Evolutionary conservation across 2,329 filamentous ascomycete species (phyloP).

Genomic region (Botrytis fragariae): DNA sequence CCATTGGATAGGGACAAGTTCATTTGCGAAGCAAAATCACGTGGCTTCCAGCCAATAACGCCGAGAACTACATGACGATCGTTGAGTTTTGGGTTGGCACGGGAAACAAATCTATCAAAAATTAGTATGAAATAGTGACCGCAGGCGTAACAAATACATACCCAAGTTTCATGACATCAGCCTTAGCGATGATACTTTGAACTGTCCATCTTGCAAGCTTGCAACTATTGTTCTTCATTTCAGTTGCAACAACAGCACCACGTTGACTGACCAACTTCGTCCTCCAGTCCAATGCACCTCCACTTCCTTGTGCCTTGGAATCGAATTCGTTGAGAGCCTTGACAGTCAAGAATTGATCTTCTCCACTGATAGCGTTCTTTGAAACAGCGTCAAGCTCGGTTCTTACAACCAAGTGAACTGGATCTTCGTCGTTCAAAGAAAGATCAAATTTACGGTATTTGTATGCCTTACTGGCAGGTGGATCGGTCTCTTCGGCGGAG

Average conservation of each 20-base stretch:
- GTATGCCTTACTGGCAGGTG: constrained; percentile 94
- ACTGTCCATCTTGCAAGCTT: constrained; percentile 98
- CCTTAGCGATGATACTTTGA: constrained; percentile 92
- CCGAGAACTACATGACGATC: constrained; percentile 94
- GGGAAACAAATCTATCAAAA: constrained; percentile 80
- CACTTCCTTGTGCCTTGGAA: constrained; percentile 92
- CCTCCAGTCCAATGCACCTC: constrained; percentile 94
- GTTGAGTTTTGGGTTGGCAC: constrained; percentile 85
- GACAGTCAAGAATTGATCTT: constrained; percentile 87
- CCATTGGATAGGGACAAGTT: constrained; percentile 95
- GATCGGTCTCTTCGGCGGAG: constrained; percentile 85
- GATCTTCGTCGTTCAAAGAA: constrained; percentile 85
- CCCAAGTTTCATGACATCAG: constrained; percentile 99
- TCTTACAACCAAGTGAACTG: constrained; percentile 87
- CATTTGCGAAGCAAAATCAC: constrained; percentile 97
- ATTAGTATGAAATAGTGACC: background rate
- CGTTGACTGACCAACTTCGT: constrained; percentile 91
- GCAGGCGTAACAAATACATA: constrained; percentile 47
- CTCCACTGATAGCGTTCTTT: constrained; percentile 89
- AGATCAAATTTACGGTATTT: constrained; percentile 97
- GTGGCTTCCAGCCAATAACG: constrained; percentile 95
- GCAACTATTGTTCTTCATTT: constrained; percentile 99
- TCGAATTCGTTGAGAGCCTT: constrained; percentile 99
- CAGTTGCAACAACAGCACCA: constrained; percentile 94
- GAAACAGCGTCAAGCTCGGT: constrained; percentile 94